A percentile compares a stretch with the other conserved stretches of the same genome.
Conservation (phyloP, 257 asterid species). For the Gentiana straminea region DNA sequence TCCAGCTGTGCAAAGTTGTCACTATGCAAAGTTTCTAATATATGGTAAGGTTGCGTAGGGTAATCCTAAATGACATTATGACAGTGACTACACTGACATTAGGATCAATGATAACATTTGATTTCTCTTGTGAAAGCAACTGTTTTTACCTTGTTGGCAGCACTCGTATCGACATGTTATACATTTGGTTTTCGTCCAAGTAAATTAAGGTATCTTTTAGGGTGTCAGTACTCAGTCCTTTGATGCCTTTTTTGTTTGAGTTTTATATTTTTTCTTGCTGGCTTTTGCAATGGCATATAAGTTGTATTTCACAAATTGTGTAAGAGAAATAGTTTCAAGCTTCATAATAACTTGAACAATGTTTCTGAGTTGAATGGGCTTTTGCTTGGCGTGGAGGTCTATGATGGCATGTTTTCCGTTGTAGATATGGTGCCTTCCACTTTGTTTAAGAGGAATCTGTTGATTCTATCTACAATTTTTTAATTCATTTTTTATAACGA, state of each 20-base stretch:
- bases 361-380: constrained; percentile 55
- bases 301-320: constrained; percentile 19
- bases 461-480: constrained; percentile 43
- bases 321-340: constrained; percentile 26
- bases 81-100: not conserved
- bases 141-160: not conserved
- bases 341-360: constrained; percentile 41
- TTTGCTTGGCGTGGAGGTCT: constrained; percentile 52
- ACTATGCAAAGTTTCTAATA: too few species aligned
- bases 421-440: constrained; percentile 43
- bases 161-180: too few species aligned
- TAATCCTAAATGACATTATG: not conserved
- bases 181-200: too few species aligned
- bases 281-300: constrained; percentile 11
- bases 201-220: too few species aligned
- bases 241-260: constrained; percentile 1
- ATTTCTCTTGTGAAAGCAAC: not conserved
- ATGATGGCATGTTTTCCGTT: constrained; percentile 59
- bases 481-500: constrained; percentile 38
- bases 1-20: too few species aligned
- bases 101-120: not conserved
- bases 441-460: constrained; percentile 38
- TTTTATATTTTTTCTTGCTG: constrained; percentile 12
- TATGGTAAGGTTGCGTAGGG: not conserved
- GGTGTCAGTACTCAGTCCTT: not conserved